Conservation (phyloP, 78 protist genomes). For the Dictyostelium brefeldianum region DNA sequence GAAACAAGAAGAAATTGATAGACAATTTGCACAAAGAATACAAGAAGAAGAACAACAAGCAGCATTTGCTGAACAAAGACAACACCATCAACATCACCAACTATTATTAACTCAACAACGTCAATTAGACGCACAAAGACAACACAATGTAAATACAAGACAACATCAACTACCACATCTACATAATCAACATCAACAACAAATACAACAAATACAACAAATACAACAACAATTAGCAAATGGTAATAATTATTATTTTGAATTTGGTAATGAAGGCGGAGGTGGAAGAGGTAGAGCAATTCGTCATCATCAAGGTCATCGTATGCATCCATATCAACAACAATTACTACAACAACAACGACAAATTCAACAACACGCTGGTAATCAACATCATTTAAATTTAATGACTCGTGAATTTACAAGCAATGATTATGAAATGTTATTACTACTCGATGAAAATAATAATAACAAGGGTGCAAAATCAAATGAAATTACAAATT, state of each 20-base stretch:
- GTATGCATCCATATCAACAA: background rate
- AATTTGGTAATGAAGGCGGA: no score
- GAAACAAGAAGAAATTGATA: slow-evolving; percentile 4
- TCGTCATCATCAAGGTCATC: background rate
- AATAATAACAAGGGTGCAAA: slow-evolving; percentile 67
- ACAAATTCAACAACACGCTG: background rate
- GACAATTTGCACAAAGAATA: background rate
- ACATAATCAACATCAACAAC: background rate
- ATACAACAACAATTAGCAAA: no score
- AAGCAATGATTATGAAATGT: slow-evolving; percentile 54
- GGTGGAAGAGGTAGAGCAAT: no score
- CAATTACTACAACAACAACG: background rate
- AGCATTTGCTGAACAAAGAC: background rate
- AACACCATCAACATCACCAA: background rate
- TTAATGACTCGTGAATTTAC: slow-evolving; percentile 51
- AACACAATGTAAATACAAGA: background rate
- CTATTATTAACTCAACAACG: no score
- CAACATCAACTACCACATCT: background rate
- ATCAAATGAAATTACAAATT: background rate
- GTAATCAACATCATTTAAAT: slow-evolving; percentile 17
- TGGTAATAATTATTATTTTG: no score
- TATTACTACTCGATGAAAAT: slow-evolving; percentile 52
- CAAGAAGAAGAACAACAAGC: background rate
- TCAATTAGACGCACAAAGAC: background rate
- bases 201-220: no score